Percentiles rank a stretch among this genome's conserved stretches.
Evolutionary conservation across 2,329 filamentous ascomycete species (phyloP).

Genomic region (Fusarium paranaense): DNA sequence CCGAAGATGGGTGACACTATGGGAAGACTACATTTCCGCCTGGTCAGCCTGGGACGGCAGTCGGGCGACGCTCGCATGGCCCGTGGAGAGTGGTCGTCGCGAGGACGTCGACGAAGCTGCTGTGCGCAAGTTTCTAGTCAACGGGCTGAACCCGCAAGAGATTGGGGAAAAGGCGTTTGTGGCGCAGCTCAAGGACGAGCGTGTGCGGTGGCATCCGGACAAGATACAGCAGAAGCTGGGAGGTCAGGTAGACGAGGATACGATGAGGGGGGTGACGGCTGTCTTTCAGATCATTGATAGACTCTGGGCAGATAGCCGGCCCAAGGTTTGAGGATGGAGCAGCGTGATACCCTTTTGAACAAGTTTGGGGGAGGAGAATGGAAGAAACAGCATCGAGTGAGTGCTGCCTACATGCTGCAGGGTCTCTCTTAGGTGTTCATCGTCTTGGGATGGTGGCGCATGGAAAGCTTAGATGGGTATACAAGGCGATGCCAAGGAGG

Average conservation of each 20-base stretch:
- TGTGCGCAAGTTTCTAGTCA: conserved; percentile 77
- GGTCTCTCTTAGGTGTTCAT: background rate
- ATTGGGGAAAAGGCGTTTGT: conserved; percentile 60
- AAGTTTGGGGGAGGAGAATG: background rate
- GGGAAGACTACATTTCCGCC: conserved; percentile 71
- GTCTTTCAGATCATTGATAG: conserved; percentile 92
- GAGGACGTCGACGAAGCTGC: conserved; percentile 67
- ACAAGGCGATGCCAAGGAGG: background rate
- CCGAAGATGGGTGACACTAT: conserved; percentile 68
- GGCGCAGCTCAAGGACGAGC: conserved; percentile 79
- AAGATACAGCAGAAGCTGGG: conserved; percentile 94
- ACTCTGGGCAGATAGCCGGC: conserved; percentile 76
- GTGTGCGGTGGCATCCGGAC: conserved; percentile 96
- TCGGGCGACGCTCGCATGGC: conserved; percentile 72
- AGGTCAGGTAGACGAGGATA: conserved; percentile 74
- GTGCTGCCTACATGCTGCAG: background rate
- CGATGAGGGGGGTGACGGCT: conserved; percentile 84
- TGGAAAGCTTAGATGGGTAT: background rate
- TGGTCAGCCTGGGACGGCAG: conserved; percentile 71
- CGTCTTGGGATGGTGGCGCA: background rate
- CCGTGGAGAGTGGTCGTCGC: conserved; percentile 69
- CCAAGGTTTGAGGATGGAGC: conserved; percentile 33
- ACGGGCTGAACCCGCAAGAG: conserved; percentile 56
- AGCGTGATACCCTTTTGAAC: conserved; percentile 23
- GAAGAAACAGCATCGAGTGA: background rate